Base-by-base conservation (phyloP, 2,329 filamentous ascomycete species). In the Trichophaea hybrida region DNA sequence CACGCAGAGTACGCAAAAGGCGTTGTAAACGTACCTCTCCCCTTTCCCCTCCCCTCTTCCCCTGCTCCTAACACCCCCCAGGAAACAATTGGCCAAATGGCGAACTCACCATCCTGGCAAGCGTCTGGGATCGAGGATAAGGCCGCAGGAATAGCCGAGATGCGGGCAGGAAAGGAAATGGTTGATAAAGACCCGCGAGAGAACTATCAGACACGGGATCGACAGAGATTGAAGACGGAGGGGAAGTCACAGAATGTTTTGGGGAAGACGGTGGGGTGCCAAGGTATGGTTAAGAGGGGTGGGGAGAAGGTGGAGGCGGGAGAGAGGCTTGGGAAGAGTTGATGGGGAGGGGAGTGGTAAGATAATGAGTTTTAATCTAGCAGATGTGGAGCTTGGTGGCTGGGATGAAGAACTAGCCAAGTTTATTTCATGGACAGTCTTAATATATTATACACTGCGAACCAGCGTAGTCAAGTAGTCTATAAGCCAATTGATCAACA, bases 241-340 rank as follows among this genome's bases (percentile, higher is more conserved):
- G 61, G 61, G 4, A 61, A 63, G 17, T 32, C 46, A 33, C 55
- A 63, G 43, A 54, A 34, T 10, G 50, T 54, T 8, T 49, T 55
- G 10, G 59, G 61, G 34, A 43, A 57, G 15, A 34, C 58, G 46
- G 55, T 51, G 24, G 59, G 61, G 12, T 61, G 61, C 24, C n/a
- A 32, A 7, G 61, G 59, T 4, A 63, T 63, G 61, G 44, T 56
- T 46, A 52, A 59, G 40, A 51, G 61, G 40, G 61, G 61, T 6
- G 24, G 37, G 7, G 56, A 61, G 48, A 61, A 63, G 35, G 52
- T 53, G 55, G 55, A 61, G 24, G 34, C 55, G n/a, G 61, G 58
- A 5, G 51, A 60, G 15, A 50, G 4, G 48, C 13, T 50, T 13
- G 31, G 31, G 48, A 50, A 12, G 48, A 32, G 31, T 32, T 50